Base-by-base conservation (phyloP, 1,284 basidiomycete genomes). In the Ganoderma boninense region DNA sequence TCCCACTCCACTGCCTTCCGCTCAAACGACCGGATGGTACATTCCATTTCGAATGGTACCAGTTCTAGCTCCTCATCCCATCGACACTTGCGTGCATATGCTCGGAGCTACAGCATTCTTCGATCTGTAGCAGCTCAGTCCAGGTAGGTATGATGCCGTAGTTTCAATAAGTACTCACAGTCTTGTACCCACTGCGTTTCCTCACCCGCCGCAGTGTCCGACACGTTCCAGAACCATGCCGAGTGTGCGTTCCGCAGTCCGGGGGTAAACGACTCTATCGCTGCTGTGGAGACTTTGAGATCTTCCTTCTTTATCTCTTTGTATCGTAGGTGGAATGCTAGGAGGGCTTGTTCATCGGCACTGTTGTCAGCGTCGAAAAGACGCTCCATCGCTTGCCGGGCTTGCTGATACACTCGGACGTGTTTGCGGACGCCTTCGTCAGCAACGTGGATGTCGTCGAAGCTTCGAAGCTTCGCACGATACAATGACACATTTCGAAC, bases 181-280 rank as follows among this genome's bases (percentile, higher is more conserved):
- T 56, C 32, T 20, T 40, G 59, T 20, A 5, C 16, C 20, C 59
- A 61, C 20, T 10, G 3, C 2, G 26, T 57, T 32, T 6, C 20
- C 10, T 54, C 60, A 26, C 4, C 38, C 16, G 57, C 42, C 10
- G 44, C 61, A 6, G n/a, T 49, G n/a, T 49, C 46, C 3, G 46
- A 14, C 26, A 68, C n/a, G 8, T 13, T 57, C 66, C 66, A 68
- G 29, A 68, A 62, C 66, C 66, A 68, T 0, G 66, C 60, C 1
- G 32, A 10, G 8, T 43, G 52, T n/a, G 14, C 2, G 42, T 64
- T 23, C 0, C 49, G 38, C 0, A 68, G 43, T 5, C 66, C 61
- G 2, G 16, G 66, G 3, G 62, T 63, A 23, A 46, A 46, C 4
- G 62, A 16, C 32, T 68, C 66, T 10, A 64, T 1, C 7, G 64